phyloP scores from a whole-genome alignment of 257 asterid species.

The Nicotiana noctiflora region DNA sequence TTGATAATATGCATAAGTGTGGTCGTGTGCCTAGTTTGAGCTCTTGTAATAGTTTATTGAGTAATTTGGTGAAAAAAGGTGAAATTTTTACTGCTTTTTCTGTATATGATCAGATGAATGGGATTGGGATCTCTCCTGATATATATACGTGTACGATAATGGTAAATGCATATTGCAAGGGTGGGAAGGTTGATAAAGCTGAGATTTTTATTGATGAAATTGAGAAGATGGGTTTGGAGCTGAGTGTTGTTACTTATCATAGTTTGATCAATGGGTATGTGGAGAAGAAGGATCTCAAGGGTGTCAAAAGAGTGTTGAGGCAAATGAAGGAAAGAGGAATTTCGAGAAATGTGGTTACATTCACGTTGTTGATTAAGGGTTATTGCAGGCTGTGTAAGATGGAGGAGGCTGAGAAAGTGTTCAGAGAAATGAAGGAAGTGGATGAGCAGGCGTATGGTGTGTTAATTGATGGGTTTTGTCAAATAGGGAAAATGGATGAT shows the following conservation, averaged over 20 bases:
- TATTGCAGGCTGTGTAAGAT: slow-evolving; percentile 55
- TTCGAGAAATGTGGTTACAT: slow-evolving; percentile 49
- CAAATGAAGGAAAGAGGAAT: slow-evolving; percentile 45
- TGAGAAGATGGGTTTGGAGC: slow-evolving; percentile 48
- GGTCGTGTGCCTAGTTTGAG: slow-evolving; percentile 71
- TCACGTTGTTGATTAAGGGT: slow-evolving; percentile 71
- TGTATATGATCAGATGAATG: slow-evolving; percentile 65
- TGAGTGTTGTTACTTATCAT: slow-evolving; percentile 67
- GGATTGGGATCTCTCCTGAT: slow-evolving; percentile 67
- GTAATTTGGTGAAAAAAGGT: slow-evolving; percentile 45
- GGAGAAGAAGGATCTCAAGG: slow-evolving; percentile 50
- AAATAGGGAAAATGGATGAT: slow-evolving; percentile 67
- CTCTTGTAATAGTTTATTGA: slow-evolving; percentile 76
- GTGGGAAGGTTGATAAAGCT: slow-evolving; percentile 52
- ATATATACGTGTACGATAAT: slow-evolving; percentile 66
- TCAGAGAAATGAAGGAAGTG: slow-evolving; percentile 49
- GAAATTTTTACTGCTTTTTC: slow-evolving; percentile 41
- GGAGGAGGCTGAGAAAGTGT: slow-evolving; percentile 58
- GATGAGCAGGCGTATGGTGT: slow-evolving; percentile 72
- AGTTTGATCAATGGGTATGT: slow-evolving; percentile 74
- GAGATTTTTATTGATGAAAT: slow-evolving; percentile 51
- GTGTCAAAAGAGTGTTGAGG: slow-evolving; percentile 51
- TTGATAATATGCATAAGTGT: slow-evolving; percentile 72
- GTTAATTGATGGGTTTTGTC: slow-evolving; percentile 71
- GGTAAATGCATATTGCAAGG: slow-evolving; percentile 77